Percentiles rank a stretch among this genome's conserved stretches.
Conservation (phyloP, 495 filamentous ascomycete genomes). For the Aspergillus sclerotiicarbonarius region DNA sequence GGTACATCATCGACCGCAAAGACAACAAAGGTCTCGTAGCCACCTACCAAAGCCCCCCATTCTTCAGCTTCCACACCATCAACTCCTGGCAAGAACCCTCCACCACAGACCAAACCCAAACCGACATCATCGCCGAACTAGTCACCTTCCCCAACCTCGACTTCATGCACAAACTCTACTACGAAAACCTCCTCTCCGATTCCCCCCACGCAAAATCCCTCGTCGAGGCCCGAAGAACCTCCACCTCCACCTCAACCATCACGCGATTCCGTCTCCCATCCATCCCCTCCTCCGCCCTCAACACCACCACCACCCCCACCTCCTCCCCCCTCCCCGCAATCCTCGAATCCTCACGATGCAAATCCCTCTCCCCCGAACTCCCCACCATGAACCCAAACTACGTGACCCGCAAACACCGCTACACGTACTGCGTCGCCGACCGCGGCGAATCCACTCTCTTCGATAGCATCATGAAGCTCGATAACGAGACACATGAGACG, state of each 20-base stretch:
- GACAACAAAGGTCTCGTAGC: constrained; percentile 54
- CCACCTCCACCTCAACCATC: constrained; percentile 35
- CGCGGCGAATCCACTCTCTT: constrained; percentile 59
- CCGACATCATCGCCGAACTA: constrained; percentile 58
- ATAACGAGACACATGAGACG: constrained; percentile 50
- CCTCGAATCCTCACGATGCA: constrained; percentile 34
- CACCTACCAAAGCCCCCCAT: constrained; percentile 55
- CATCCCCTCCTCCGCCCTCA: too few relatives aligned
- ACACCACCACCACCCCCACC: constrained; percentile 8
- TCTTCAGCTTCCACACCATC: constrained; percentile 75
- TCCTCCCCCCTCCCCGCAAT: constrained; percentile 19
- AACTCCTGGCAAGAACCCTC: constrained; percentile 71
- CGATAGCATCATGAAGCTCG: constrained; percentile 68
- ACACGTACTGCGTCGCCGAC: constrained; percentile 59
- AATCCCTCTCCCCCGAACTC: constrained; percentile 51
- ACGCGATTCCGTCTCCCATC: constrained; percentile 49
- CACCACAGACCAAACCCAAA: constrained; percentile 34
- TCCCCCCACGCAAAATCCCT: constrained; percentile 29
- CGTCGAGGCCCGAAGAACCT: constrained; percentile 26
- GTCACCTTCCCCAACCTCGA: constrained; percentile 55
- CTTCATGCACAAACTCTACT: constrained; percentile 48
- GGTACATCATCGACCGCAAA: constrained; percentile 68
- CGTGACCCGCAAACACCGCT: constrained; percentile 55
- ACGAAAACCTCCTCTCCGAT: constrained; percentile 56
- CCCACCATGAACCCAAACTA: constrained; percentile 65